A percentile compares a stretch with the other conserved stretches of the same genome.
Conservation (phyloP, 768 basidiomycete genomes). For the Auriscalpium microsporum region DNA sequence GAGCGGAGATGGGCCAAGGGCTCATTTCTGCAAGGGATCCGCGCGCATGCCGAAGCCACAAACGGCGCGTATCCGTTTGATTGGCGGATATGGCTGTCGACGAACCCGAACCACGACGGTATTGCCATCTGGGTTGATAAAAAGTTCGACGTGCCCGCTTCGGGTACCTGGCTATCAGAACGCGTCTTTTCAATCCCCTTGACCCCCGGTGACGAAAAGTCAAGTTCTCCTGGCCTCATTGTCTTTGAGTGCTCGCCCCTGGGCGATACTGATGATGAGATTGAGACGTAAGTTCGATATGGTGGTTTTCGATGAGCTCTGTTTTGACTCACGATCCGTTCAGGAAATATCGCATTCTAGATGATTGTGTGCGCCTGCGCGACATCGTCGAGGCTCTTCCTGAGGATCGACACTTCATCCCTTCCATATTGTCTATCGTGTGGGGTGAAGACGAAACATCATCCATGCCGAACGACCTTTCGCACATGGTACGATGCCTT, state of each 20-base stretch:
- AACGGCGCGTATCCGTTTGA: constrained; percentile 24
- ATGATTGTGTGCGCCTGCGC: constrained; percentile 64
- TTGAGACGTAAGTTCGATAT: constrained; percentile 46
- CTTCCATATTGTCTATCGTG: constrained; percentile 50
- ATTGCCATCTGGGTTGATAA: constrained; percentile 76
- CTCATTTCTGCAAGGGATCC: constrained; percentile 51
- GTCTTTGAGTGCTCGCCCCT: constrained; percentile 71
- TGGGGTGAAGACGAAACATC: constrained; percentile 46
- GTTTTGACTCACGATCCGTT: constrained; percentile 1
- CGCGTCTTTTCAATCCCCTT: constrained; percentile 54
- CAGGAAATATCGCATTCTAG: constrained; percentile 64
- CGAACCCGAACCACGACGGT: constrained; percentile 62
- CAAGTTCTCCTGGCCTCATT: constrained; percentile 47
- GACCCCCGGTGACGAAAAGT: constrained; percentile 15
- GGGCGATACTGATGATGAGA: constrained; percentile 50
- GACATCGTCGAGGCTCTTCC: constrained; percentile 52
- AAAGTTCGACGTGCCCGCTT: constrained; percentile 63
- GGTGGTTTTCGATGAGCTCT: background rate
- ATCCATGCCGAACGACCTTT: constrained; percentile 38
- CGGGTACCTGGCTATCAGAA: constrained; percentile 55
- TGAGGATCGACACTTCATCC: constrained; percentile 47
- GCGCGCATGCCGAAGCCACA: constrained; percentile 28
- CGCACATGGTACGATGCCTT: constrained; percentile 44
- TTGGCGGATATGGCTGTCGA: constrained; percentile 69
- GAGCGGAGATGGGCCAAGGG: constrained; percentile 67